A percentile compares a stretch with the other conserved stretches of the same genome.
phyloP scores from a whole-genome alignment of 331 rosid genomes.

The Rhamnella rubrinervis region DNA sequence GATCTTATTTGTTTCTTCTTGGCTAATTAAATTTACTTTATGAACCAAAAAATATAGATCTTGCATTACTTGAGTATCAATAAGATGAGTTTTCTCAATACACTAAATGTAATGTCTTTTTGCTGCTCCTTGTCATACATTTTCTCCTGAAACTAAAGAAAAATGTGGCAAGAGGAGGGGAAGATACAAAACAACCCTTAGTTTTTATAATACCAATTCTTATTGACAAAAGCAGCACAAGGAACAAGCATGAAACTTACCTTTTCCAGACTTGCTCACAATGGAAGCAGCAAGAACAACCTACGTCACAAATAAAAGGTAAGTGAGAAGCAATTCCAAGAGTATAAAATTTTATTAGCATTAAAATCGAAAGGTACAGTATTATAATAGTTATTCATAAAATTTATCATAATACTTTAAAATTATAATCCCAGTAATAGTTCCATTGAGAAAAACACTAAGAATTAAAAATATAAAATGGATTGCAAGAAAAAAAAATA shows the following conservation, averaged over 20 bases:
- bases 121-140: too few relatives aligned
- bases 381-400: not conserved
- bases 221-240: not conserved
- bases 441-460: not conserved
- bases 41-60: not conserved
- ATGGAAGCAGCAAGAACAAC: constrained; percentile 96
- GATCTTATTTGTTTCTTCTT: too few relatives aligned
- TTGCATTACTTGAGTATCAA: not conserved
- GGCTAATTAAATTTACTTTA: too few relatives aligned
- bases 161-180: not conserved
- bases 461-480: not conserved
- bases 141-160: too few relatives aligned
- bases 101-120: constrained; percentile 4
- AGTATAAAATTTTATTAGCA: too few relatives aligned
- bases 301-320: constrained; percentile 40
- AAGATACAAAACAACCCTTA: not conserved
- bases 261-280: constrained; percentile 94
- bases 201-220: not conserved
- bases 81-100: not conserved
- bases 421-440: not conserved
- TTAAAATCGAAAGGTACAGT: not conserved
- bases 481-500: not conserved
- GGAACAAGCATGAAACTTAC: constrained; percentile 42
- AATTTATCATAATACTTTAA: too few relatives aligned
- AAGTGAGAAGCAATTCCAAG: constrained; percentile 4